A percentile compares a stretch with the other conserved stretches of the same genome.
phyloP scores from a whole-genome alignment of 345 rosid species.

The Boechera stricta region DNA sequence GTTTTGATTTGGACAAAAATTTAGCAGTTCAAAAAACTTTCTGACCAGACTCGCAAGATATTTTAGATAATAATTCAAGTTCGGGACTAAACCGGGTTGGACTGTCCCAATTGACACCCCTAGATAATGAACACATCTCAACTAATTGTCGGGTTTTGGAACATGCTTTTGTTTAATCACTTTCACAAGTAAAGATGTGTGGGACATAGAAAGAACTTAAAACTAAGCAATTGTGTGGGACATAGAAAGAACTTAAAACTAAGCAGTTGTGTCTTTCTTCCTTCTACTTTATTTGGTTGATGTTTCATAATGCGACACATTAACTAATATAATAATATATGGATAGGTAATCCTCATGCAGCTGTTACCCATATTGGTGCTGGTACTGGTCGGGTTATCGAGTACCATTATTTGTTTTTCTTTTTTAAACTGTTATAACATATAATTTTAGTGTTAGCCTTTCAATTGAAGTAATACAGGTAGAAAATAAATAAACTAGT shows the following conservation, averaged over 20 bases:
- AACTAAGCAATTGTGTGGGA: constrained; percentile 11
- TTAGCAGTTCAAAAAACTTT: too few relatives aligned
- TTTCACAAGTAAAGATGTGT: constrained; percentile 35
- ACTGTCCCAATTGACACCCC: constrained; percentile 37
- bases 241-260: constrained; percentile 32
- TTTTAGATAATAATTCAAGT: constrained; percentile 23
- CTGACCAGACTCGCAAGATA: constrained; percentile 4
- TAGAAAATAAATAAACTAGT: background rate
- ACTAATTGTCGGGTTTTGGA: constrained; percentile 34
- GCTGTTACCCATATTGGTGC: constrained; percentile 35
- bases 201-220: constrained; percentile 40
- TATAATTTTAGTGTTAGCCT: background rate
- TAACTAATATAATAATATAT: constrained; percentile 29
- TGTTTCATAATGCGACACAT: constrained; percentile 42
- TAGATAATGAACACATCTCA: constrained; percentile 38
- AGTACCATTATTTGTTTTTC: constrained; percentile 25
- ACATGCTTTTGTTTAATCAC: constrained; percentile 34
- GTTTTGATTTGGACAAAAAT: background rate
- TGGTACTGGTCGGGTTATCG: constrained; percentile 37
- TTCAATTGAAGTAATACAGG: background rate
- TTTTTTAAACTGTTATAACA: background rate
- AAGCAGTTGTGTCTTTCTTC: constrained; percentile 33
- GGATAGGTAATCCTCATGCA: constrained; percentile 33
- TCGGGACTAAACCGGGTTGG: constrained; percentile 18
- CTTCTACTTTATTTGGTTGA: constrained; percentile 27